Percentiles rank a stretch among this genome's conserved stretches.
Conservation (phyloP, 2,329 filamentous ascomycete species). For the Hymenoscyphus salicellus region DNA sequence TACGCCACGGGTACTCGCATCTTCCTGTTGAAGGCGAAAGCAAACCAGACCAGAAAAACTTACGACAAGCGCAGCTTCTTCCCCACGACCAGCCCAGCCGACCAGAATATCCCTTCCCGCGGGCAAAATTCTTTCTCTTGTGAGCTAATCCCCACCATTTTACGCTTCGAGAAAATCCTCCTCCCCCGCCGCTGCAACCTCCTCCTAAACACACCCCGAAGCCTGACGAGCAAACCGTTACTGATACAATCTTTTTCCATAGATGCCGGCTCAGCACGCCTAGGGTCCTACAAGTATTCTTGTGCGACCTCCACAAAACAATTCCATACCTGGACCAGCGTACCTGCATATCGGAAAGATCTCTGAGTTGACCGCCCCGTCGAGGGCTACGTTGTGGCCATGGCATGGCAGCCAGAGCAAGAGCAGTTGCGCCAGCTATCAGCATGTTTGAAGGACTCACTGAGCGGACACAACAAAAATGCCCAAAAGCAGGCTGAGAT, state of each 20-base stretch:
- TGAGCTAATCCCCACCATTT: conserved; percentile 1
- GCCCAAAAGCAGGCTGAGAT: conserved; percentile 86
- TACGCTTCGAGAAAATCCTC: background rate
- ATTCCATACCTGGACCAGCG: conserved; percentile 24
- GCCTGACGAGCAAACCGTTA: conserved; percentile 5
- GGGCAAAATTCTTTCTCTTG: background rate
- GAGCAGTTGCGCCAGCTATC: conserved; percentile 88
- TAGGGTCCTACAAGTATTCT: conserved; percentile 35
- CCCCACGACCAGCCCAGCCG: background rate
- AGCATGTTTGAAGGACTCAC: conserved; percentile 83
- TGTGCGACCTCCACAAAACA: conserved; percentile 32
- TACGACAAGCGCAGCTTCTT: background rate
- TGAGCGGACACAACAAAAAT: conserved; percentile 75
- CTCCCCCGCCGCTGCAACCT: background rate
- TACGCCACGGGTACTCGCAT: background rate
- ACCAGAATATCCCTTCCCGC: background rate
- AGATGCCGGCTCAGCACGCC: conserved; percentile 31
- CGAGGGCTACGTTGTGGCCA: conserved; percentile 40
- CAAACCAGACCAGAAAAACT: background rate
- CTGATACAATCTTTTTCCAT: conserved; percentile 21
- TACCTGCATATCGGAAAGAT: conserved; percentile 34
- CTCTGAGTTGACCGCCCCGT: conserved; percentile 21
- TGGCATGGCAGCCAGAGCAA: conserved; percentile 90
- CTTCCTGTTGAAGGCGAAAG: background rate
- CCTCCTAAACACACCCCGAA: background rate